Evolutionary conservation across 176 grass and related monocot genomes (phyloP), one percentile per base, ranked within the genome.

Genomic region (Sorghum bicolor): DNA sequence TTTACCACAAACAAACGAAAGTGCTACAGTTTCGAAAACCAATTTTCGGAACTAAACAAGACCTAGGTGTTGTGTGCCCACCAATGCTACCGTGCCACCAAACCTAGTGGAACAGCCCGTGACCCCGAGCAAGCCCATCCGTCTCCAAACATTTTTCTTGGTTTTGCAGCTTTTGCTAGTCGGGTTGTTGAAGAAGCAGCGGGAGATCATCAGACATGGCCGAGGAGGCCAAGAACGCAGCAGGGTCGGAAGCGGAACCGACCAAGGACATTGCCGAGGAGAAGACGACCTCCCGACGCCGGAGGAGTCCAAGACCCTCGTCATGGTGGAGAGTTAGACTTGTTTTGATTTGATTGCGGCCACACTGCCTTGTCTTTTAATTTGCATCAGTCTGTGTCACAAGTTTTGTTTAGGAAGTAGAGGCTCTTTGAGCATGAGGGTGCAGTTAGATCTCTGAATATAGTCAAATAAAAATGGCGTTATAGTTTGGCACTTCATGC

Each of bases 261-360:
- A 43, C 86, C 9, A 81, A 91, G 83, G 92, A 87, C 81, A 50
- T 82, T 41, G 80, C 66, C 19, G 89, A 89, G 73, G 86, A 91
- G 70, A 91, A 86, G 75, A 68, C 33, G 5, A 60, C 55, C 4
- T 76, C 58, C 84, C 76, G 16, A 64, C 53, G n/a, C 13, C 39
- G 22, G 72, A 82, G 28, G 77, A 82, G 26, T 81, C 84, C 29
- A 87, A 87, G 63, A 75, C 74, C 62, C 52, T 72, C 33, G 52
- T 48, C 13, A 34, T 88, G 70, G 72, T 75, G 5, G 82, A 88
- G 69, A 62, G 92, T 94, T 72, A 71, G 77, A 20, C 19, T 25
- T 4, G 8, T 60, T 60, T 60, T 57, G 1, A 57, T n/a, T 57
- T 47, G 12, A 47, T 47, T 50, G 15, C 7, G 20, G 8, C 55